phyloP scores from a whole-genome alignment of 2,329 filamentous ascomycete species.

The Harringtonia lauricola region DNA sequence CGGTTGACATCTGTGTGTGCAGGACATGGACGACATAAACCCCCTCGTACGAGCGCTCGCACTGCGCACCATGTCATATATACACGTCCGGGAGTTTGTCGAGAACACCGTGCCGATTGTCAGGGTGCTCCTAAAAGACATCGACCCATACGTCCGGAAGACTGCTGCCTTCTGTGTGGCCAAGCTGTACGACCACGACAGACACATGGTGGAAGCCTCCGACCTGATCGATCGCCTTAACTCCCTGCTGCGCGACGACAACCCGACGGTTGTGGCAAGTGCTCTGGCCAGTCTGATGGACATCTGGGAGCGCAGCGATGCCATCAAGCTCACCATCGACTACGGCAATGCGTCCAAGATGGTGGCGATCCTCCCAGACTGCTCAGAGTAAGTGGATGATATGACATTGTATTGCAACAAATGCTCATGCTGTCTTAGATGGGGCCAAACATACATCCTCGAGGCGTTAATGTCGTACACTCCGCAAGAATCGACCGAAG shows the following conservation, averaged over 20 bases:
- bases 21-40: slow-evolving; percentile 92
- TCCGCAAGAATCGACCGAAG: slow-evolving; percentile 81
- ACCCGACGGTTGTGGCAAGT: slow-evolving; percentile 93
- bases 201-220: slow-evolving; percentile 76
- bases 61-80: slow-evolving; percentile 90
- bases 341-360: slow-evolving; percentile 97
- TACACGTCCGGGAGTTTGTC: slow-evolving; percentile 93
- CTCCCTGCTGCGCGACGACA: slow-evolving; percentile 82
- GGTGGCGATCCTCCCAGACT: slow-evolving; percentile 90
- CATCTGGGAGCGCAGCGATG: slow-evolving; percentile 96
- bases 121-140: slow-evolving; percentile 71
- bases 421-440: slow-evolving; percentile 39
- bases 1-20: not conserved
- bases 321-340: slow-evolving; percentile 96
- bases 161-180: slow-evolving; percentile 94
- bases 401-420: too few species aligned
- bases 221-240: slow-evolving; percentile 91
- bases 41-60: slow-evolving; percentile 87
- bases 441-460: slow-evolving; percentile 97
- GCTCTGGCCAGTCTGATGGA: slow-evolving; percentile 87
- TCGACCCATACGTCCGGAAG: slow-evolving; percentile 93
- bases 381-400: slow-evolving; percentile 68
- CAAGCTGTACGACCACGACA: slow-evolving; percentile 95
- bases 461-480: slow-evolving; percentile 98
- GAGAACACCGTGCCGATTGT: slow-evolving; percentile 79